phyloP scores from a whole-genome alignment of 169 alveolate genomes.

The Cytauxzoon felis region DNA sequence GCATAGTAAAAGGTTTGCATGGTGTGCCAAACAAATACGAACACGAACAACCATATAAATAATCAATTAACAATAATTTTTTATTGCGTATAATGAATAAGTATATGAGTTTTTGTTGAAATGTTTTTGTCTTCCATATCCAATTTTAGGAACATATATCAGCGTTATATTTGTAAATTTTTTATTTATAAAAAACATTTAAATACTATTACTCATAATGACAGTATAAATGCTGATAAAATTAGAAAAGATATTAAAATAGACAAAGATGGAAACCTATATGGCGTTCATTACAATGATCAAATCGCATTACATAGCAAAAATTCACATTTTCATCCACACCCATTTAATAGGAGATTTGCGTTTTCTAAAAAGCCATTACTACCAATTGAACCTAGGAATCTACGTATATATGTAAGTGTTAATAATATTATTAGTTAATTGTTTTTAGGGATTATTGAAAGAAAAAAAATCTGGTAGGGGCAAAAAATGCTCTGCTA shows the following conservation, averaged over 20 bases:
- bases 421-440: background rate
- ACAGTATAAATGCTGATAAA: slow-evolving; percentile 19
- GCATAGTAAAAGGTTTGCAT: slow-evolving; percentile 30
- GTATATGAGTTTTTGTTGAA: no score
- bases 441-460: slow-evolving; percentile 55
- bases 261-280: slow-evolving; percentile 29
- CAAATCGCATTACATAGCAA: background rate
- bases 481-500: slow-evolving; percentile 77
- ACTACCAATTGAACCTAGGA: slow-evolving; percentile 80
- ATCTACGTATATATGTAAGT: slow-evolving; percentile 66
- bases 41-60: slow-evolving; percentile 24
- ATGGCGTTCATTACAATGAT: slow-evolving; percentile 44
- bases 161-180: no score
- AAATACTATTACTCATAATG: slow-evolving; percentile 47
- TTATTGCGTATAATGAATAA: no score
- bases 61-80: background rate
- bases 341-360: slow-evolving; percentile 78
- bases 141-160: background rate
- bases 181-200: slow-evolving; percentile 34
- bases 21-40: slow-evolving; percentile 49
- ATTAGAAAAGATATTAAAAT: slow-evolving; percentile 5
- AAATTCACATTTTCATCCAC: slow-evolving; percentile 49
- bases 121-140: background rate
- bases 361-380: slow-evolving; percentile 73
- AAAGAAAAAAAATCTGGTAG: slow-evolving; percentile 76